These are phyloP conservation scores for Fomitopsis schrenkii DNA, from an alignment of 1,284 basidiomycete species.

Conservation along the genomic window DNA sequence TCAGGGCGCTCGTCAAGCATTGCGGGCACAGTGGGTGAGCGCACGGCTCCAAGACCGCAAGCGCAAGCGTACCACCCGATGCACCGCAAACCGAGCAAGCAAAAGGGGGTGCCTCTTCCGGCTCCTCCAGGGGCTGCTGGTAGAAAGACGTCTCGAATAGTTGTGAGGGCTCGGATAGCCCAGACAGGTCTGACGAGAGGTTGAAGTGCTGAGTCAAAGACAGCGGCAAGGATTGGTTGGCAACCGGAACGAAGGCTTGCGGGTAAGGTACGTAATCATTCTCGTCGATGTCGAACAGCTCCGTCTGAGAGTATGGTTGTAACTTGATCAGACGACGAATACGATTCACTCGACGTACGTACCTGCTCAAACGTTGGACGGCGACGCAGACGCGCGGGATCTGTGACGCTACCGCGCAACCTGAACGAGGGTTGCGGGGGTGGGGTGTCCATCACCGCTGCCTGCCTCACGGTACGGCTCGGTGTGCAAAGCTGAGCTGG, in stretches of 20 bases:
- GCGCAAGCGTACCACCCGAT: conserved; percentile 47
- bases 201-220: conserved; percentile 32
- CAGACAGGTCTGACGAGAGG: conserved; percentile 19
- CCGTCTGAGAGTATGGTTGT: conserved; percentile 33
- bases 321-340: no score
- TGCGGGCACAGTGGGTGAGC: conserved; percentile 69
- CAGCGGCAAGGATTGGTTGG: conserved; percentile 29
- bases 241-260: conserved; percentile 36
- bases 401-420: conserved; percentile 67
- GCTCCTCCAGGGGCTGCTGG: conserved; percentile 3
- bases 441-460: conserved; percentile 51
- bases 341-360: conserved; percentile 1
- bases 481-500: conserved; percentile 30
- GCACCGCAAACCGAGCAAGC: conserved; percentile 51
- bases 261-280: conserved; percentile 54
- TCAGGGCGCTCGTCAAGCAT: conserved; percentile 76
- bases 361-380: conserved; percentile 40
- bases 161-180: conserved; percentile 20
- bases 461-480: conserved; percentile 21
- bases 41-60: conserved; percentile 71
- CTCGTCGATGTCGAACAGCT: conserved; percentile 73
- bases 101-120: conserved; percentile 5
- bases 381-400: conserved; percentile 64
- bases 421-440: conserved; percentile 62
- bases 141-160: conserved; percentile 22